These are phyloP conservation scores for Luvunga scandens DNA, from an alignment of 345 rosid species.

Conservation along the genomic window DNA sequence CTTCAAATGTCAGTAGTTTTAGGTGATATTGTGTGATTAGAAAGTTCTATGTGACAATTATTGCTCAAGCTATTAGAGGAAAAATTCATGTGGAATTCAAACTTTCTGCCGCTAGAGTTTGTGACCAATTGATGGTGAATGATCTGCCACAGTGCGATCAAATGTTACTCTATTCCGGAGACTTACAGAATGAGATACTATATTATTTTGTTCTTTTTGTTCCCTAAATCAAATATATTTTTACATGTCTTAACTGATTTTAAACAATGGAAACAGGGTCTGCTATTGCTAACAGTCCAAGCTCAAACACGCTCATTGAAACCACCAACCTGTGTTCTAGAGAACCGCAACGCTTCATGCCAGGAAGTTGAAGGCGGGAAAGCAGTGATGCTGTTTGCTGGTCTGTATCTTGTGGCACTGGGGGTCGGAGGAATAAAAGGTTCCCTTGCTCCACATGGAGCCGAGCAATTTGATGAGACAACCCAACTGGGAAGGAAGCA, in stretches of 20 bases:
- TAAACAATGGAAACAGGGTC: constrained; percentile 38
- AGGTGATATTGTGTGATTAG: constrained; percentile 3
- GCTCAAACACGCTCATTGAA: constrained; percentile 49
- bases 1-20: constrained; percentile 10
- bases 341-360: constrained; percentile 24
- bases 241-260: not conserved
- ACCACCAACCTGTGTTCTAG: constrained; percentile 38
- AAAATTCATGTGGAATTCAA: not conserved
- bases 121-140: not conserved
- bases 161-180: not conserved
- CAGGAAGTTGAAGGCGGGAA: constrained; percentile 32
- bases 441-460: constrained; percentile 88
- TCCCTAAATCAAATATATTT: not conserved
- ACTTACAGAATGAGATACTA: not conserved
- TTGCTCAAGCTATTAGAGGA: not conserved
- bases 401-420: constrained; percentile 80
- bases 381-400: constrained; percentile 55
- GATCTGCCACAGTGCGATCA: not conserved
- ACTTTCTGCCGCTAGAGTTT: not conserved
- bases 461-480: constrained; percentile 86
- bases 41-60: not conserved
- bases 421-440: constrained; percentile 98
- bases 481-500: constrained; percentile 71
- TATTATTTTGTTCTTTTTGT: not conserved
- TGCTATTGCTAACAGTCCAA: constrained; percentile 53